A percentile compares a stretch with the other conserved stretches of the same genome.
Evolutionary conservation across 2,329 filamentous ascomycete genomes (phyloP).

Genomic region (Phialocephala sp.): DNA sequence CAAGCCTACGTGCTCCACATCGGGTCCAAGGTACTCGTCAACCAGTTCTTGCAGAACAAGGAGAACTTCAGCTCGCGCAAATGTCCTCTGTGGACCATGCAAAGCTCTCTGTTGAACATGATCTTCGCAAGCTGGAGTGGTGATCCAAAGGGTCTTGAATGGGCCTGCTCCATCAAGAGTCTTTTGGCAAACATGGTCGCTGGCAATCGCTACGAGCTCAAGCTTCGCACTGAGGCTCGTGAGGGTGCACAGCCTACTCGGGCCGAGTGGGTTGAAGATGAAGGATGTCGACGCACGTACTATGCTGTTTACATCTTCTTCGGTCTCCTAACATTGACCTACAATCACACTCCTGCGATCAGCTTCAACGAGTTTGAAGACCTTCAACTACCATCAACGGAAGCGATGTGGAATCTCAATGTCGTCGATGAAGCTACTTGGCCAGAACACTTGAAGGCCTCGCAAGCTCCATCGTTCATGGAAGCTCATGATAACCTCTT

Average conservation of each 20-base stretch:
- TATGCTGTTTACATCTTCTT: slow-evolving; percentile 99
- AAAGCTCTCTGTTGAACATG: slow-evolving; percentile 96
- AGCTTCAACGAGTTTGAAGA: slow-evolving; percentile 98
- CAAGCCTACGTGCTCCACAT: slow-evolving; percentile 97
- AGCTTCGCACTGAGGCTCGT: slow-evolving; percentile 88
- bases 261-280: slow-evolving; percentile 94
- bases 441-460: slow-evolving; percentile 76
- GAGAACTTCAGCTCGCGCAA: slow-evolving; percentile 98
- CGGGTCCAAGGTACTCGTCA: slow-evolving; percentile 95
- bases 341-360: slow-evolving; percentile 97
- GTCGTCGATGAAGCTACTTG: slow-evolving; percentile 79
- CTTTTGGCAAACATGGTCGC: slow-evolving; percentile 98
- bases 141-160: slow-evolving; percentile 95
- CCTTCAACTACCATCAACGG: slow-evolving; percentile 88
- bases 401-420: slow-evolving; percentile 91
- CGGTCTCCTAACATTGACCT: slow-evolving; percentile 89
- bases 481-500: slow-evolving; percentile 95
- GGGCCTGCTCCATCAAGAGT: slow-evolving; percentile 99
- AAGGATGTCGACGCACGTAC: slow-evolving; percentile 94
- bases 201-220: slow-evolving; percentile 94
- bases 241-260: slow-evolving; percentile 77
- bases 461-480: slow-evolving; percentile 83
- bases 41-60: slow-evolving; percentile 96
- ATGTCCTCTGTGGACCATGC: slow-evolving; percentile 98
- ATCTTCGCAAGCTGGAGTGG: slow-evolving; percentile 99